Evolutionary conservation across 1,284 basidiomycete species (phyloP).

Genomic region (Boletus smithii): DNA sequence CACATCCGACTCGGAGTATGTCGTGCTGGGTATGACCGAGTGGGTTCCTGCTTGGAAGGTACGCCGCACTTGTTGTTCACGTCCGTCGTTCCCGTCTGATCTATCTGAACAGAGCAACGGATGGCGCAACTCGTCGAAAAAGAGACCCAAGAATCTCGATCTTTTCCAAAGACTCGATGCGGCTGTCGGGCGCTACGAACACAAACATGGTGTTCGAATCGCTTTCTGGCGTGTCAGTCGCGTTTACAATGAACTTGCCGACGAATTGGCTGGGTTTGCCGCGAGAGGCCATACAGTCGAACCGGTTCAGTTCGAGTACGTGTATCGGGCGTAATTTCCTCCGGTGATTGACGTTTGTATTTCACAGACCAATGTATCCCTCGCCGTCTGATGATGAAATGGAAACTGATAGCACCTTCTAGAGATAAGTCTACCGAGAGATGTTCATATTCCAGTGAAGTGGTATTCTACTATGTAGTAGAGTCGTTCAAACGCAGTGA

Average conservation of each 20-base stretch:
- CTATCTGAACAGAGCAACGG: slow-evolving; percentile 2
- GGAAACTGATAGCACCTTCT: background rate
- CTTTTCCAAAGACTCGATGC: slow-evolving; percentile 16
- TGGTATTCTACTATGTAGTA: too few species aligned
- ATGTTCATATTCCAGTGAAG: too few species aligned
- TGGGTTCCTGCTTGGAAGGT: slow-evolving; percentile 20
- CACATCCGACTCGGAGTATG: slow-evolving; percentile 38
- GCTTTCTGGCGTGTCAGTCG: slow-evolving; percentile 17
- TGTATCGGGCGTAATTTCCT: background rate
- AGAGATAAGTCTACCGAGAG: background rate
- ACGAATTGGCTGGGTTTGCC: slow-evolving; percentile 9
- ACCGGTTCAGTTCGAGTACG: slow-evolving; percentile 4
- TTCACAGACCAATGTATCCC: background rate
- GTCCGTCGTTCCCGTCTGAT: background rate
- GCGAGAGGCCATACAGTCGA: background rate
- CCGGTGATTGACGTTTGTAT: slow-evolving; percentile 4
- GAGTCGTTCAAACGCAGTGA: too few species aligned
- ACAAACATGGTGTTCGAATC: slow-evolving; percentile 5
- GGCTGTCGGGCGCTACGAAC: slow-evolving; percentile 6
- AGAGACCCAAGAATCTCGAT: slow-evolving; percentile 18
- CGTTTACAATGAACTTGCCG: slow-evolving; percentile 14
- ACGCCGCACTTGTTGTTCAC: background rate
- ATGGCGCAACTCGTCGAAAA: slow-evolving; percentile 12
- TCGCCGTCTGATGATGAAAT: slow-evolving; percentile 5
- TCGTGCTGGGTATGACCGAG: slow-evolving; percentile 37